Evolutionary conservation across 257 asterid species (phyloP), one percentile per base, ranked within the genome.

Genomic region (Solanum gandarillasii): DNA sequence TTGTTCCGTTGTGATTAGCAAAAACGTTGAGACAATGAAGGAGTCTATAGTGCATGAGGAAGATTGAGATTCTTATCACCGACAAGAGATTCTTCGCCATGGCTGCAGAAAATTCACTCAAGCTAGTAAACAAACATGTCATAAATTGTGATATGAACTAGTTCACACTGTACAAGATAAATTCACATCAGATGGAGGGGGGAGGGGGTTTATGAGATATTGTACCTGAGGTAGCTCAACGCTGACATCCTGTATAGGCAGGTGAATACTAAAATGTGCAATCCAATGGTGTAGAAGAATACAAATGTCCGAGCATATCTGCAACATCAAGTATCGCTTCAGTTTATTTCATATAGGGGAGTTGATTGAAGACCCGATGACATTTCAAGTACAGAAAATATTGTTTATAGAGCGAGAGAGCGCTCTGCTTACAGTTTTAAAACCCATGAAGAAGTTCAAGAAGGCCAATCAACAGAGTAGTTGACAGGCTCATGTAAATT

Each of bases 241-340:
- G 99, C 98, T 36, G 99, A 96, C 99, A 97, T 97, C 89, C 99
- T 91, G 91, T 97, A 97, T 86, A 97, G 94, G 92, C 99, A 96
- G 86, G 99, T 95, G 92, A 97, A 97, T 60, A 97, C 99, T 93
- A 97, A 90, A 86, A 97, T 83, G 89, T 97, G 99, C 98, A 97
- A 88, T 87, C 98, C 98, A 85, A 97, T 97, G 75, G 99, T 97
- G 41, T 97, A 97, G 95, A 97, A 96, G 90, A 97, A 97, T 27
- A 94, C 99, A 90, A 97, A 97, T 32, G 97, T 93, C 90, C 99
- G 95, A 4, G 98, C 98, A 25, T 94, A 96, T 91, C 99, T 97
- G 95, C 91, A 88, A 73, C 62, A 72, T 65, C 67, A 36, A 39
- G 88, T 38, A 41, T 5, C 18, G 13, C 87, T 29, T 65, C 67